These are phyloP conservation scores for Penicillium sumatraense DNA, from an alignment of 2,329 filamentous ascomycete genomes.

Conservation along the genomic window DNA sequence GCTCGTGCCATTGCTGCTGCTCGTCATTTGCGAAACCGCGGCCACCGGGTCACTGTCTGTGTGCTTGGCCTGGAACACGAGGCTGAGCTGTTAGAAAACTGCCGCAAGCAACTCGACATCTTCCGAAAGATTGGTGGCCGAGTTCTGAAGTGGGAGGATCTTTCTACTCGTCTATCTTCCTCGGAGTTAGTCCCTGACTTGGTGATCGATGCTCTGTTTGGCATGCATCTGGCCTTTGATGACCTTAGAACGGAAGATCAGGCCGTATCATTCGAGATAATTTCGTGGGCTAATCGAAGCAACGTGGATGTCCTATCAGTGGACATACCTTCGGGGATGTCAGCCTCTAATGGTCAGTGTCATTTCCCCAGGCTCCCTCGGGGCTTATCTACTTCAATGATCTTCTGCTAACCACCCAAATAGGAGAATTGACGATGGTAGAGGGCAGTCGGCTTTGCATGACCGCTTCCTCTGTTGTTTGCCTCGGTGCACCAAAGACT, in stretches of 20 bases:
- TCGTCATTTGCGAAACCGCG: slow-evolving; percentile 83
- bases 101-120: slow-evolving; percentile 80
- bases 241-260: slow-evolving; percentile 83
- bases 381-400: not conserved
- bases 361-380: slow-evolving; percentile 30
- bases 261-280: slow-evolving; percentile 82
- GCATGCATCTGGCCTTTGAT: slow-evolving; percentile 85
- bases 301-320: slow-evolving; percentile 82
- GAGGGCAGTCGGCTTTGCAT: slow-evolving; percentile 82
- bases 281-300: slow-evolving; percentile 90
- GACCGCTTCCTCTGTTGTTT: slow-evolving; percentile 79
- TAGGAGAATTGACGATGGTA: slow-evolving; percentile 59
- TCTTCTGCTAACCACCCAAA: slow-evolving; percentile 20
- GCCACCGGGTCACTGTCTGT: slow-evolving; percentile 78
- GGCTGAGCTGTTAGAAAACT: slow-evolving; percentile 76
- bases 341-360: slow-evolving; percentile 74
- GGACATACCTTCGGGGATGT: slow-evolving; percentile 89
- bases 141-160: slow-evolving; percentile 66
- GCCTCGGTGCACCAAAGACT: slow-evolving; percentile 83
- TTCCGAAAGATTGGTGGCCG: slow-evolving; percentile 83
- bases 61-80: slow-evolving; percentile 85
- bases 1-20: slow-evolving; percentile 83
- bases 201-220: slow-evolving; percentile 87
- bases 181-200: slow-evolving; percentile 72
- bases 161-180: slow-evolving; percentile 54